phyloP scores from a whole-genome alignment of 2,329 filamentous ascomycete species.

The Botryotinia calthae region DNA sequence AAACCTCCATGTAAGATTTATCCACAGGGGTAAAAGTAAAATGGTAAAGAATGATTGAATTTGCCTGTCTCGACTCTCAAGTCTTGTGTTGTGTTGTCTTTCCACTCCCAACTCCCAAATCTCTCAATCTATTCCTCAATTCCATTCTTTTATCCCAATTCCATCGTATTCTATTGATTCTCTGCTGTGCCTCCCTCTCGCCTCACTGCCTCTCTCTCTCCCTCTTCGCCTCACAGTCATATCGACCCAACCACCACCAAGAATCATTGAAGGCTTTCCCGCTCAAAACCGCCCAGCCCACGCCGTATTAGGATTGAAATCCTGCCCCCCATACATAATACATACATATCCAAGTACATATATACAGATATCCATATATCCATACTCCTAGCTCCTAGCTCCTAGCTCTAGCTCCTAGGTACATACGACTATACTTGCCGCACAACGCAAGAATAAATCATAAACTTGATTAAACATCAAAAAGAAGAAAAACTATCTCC shows the following conservation, averaged over 20 bases:
- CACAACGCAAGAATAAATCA: neutral
- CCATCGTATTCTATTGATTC: neutral
- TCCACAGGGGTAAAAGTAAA: neutral
- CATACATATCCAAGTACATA: neutral
- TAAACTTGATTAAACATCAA: slow-evolving; percentile 1
- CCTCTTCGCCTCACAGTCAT: neutral
- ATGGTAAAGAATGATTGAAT: neutral
- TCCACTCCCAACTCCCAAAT: neutral
- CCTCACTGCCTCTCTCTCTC: neutral
- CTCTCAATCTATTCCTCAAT: neutral
- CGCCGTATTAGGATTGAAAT: neutral
- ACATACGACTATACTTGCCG: neutral
- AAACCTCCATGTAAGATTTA: neutral
- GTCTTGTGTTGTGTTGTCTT: neutral
- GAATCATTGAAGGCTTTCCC: neutral
- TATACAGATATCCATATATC: neutral
- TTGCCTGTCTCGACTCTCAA: neutral
- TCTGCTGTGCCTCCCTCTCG: neutral
- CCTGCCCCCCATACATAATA: neutral
- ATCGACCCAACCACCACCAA: neutral
- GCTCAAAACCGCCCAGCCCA: neutral
- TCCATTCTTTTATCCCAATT: neutral
- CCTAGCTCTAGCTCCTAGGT: neutral
- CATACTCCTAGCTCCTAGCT: neutral
- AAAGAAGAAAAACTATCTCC: neutral